Base-by-base conservation (phyloP, 169 alveolate genomes). In the Eimeria maxima region DNA sequence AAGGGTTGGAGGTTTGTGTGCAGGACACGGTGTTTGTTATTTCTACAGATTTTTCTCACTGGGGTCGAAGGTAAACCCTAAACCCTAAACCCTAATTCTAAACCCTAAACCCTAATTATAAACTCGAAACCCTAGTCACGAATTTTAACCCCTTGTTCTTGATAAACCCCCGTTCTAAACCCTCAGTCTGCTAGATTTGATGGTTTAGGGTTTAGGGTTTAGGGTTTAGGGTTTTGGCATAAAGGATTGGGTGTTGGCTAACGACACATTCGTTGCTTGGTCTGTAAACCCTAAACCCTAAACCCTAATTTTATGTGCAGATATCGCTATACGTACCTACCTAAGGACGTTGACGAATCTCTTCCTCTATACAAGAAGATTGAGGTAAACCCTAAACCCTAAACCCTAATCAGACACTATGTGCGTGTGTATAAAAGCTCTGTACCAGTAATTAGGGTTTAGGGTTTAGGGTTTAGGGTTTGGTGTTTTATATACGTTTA, bases 61-160 rank as follows among this genome's bases (percentile, higher is more conserved):
- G 87, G 87, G 87, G 87, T 29, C 87, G 63, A 18, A 76, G 60
- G 87, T 44, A 76, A 69, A 69, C 80, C 80, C 80, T 69, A 69
- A 69, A 7, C 44, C 45, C 80, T 65, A 69, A 69, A 69, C 80
- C 80, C 80, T 57, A 57, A 3, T 14, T 57, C 67, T 69, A 69
- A 69, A 69, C 80, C 80, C 80, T 69, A 69, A 69, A 69, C 80
- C 80, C 80, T 69, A 69, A 27, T 8, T n/a, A n/a, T n/a, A n/a
- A n/a, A n/a, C n/a, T 67, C 33, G 76, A 27, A 4, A 67, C 76
- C 33, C 33, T 27, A n/a, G n/a, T n/a, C n/a, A n/a, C n/a, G n/a
- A n/a, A n/a, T n/a, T n/a, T n/a, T n/a, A n/a, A 22, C 76, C 76
- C 38, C 22, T 10, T 22, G 11, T 8, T 22, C 13, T 22, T 14